Evolutionary conservation across 164 flowering plant genomes (phyloP).

Genomic region (Chimonanthus praecox): DNA sequence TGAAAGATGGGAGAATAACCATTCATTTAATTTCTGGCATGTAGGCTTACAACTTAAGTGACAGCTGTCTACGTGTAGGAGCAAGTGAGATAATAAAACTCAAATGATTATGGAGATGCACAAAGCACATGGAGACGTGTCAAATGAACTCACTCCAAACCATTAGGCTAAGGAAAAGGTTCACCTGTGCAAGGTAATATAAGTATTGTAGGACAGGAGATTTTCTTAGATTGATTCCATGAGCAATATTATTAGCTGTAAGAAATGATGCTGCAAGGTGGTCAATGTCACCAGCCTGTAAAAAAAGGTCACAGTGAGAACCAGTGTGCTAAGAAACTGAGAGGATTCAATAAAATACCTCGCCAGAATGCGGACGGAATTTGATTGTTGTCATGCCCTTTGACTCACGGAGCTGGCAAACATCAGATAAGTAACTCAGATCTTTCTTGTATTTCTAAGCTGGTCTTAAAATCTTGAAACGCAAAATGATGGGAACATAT

Average conservation of each 20-base stretch:
- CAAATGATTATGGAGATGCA: no score
- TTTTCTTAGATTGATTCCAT: slow-evolving; percentile 91
- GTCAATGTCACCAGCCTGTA: slow-evolving; percentile 96
- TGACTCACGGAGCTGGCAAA: slow-evolving; percentile 75
- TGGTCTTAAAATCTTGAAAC: background rate
- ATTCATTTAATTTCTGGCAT: background rate
- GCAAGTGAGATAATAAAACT: background rate
- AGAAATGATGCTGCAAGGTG: slow-evolving; percentile 98
- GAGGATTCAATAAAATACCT: slow-evolving; percentile 40
- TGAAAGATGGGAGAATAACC: background rate
- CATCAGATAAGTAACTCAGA: background rate
- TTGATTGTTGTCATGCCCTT: slow-evolving; percentile 96
- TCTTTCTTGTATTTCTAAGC: background rate
- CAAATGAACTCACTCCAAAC: background rate
- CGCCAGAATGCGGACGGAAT: slow-evolving; percentile 95
- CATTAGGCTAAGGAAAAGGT: background rate
- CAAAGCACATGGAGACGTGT: background rate
- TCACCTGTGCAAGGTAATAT: slow-evolving; percentile 89
- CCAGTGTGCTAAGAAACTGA: background rate
- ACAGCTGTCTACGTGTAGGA: background rate
- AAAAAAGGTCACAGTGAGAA: slow-evolving; percentile 14
- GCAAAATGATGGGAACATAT: background rate
- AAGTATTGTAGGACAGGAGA: slow-evolving; percentile 96
- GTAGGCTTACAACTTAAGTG: background rate
- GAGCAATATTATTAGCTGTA: slow-evolving; percentile 80